Percentiles rank a stretch among this genome's conserved stretches.
Evolutionary conservation across 192 early-diverging fungal species (phyloP).

Genomic region (Thamnidium elegans): DNA sequence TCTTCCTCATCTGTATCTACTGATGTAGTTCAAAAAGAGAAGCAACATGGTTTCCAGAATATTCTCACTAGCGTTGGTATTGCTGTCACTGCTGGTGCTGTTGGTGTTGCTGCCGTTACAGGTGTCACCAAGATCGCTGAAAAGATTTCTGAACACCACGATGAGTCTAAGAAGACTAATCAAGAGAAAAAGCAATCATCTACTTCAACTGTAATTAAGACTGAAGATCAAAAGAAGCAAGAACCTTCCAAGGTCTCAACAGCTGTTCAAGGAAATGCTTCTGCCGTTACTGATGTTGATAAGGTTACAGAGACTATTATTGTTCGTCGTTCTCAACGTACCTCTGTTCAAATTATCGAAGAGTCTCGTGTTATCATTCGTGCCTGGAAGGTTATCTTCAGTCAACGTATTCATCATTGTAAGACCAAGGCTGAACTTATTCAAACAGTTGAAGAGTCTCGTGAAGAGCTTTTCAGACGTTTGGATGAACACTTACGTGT

Average conservation of each 20-base stretch:
- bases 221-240: not conserved
- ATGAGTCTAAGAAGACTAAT: not conserved
- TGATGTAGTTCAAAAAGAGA: not conserved
- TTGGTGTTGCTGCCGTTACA: slow-evolving; percentile 7
- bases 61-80: slow-evolving; percentile 16
- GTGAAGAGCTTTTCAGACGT: slow-evolving; percentile 17
- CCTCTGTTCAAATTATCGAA: slow-evolving; percentile 13
- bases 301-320: slow-evolving; percentile 4
- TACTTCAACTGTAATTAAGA: not conserved
- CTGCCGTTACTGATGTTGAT: slow-evolving; percentile 8
- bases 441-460: slow-evolving; percentile 13
- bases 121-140: slow-evolving; percentile 8
- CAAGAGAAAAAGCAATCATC: not conserved
- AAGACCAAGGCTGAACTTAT: slow-evolving; percentile 7
- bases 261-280: not conserved
- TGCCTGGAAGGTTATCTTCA: slow-evolving; percentile 22
- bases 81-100: slow-evolving; percentile 13
- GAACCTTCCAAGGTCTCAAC: not conserved
- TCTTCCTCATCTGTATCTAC: not conserved
- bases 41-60: slow-evolving; percentile 1
- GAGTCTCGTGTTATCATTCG: slow-evolving; percentile 16
- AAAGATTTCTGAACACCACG: not conserved
- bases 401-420: slow-evolving; percentile 15
- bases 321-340: slow-evolving; percentile 3
- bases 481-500: slow-evolving; percentile 18